Evolutionary conservation across 1,139 yeast genomes (phyloP).

Genomic region (Saccharomyces uvarum): DNA sequence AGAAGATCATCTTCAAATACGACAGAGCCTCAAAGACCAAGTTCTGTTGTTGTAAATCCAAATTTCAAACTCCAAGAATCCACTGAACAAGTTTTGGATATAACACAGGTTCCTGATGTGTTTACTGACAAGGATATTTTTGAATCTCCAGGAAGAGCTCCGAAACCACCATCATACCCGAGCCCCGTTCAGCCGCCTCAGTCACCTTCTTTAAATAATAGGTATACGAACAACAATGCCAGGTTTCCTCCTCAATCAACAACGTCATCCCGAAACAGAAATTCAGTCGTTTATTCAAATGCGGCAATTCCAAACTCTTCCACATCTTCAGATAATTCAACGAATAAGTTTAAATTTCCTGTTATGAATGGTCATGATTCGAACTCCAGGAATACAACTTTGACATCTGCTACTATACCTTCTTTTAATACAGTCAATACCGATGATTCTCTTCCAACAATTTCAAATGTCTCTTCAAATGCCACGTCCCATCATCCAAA

Average conservation of each 20-base stretch:
- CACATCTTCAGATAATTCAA: neutral
- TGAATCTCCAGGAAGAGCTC: slow-evolving; percentile 56
- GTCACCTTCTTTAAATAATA: slow-evolving; percentile 19
- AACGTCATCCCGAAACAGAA: slow-evolving; percentile 3
- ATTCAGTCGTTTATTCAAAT: slow-evolving; percentile 4
- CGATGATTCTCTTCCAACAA: neutral
- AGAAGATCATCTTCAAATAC: neutral
- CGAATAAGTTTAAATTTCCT: neutral
- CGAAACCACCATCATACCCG: slow-evolving; percentile 47
- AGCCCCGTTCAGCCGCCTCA: slow-evolving; percentile 38
- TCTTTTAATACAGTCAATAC: neutral
- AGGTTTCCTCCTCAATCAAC: slow-evolving; percentile 1
- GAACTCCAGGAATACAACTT: neutral
- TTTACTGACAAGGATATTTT: slow-evolving; percentile 30
- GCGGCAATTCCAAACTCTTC: neutral
- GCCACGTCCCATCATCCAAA: slow-evolving; percentile 2
- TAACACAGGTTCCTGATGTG: slow-evolving; percentile 7
- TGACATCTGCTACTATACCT: neutral
- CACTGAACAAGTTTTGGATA: slow-evolving; percentile 37
- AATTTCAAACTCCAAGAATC: slow-evolving; percentile 29
- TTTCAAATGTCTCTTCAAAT: neutral
- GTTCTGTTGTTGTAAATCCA: slow-evolving; percentile 1
- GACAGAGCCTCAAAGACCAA: slow-evolving; percentile 2
- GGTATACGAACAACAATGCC: neutral
- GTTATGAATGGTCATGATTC: neutral